Base-by-base conservation (phyloP, 306 rosid species). In the Aeschynomene evenia region DNA sequence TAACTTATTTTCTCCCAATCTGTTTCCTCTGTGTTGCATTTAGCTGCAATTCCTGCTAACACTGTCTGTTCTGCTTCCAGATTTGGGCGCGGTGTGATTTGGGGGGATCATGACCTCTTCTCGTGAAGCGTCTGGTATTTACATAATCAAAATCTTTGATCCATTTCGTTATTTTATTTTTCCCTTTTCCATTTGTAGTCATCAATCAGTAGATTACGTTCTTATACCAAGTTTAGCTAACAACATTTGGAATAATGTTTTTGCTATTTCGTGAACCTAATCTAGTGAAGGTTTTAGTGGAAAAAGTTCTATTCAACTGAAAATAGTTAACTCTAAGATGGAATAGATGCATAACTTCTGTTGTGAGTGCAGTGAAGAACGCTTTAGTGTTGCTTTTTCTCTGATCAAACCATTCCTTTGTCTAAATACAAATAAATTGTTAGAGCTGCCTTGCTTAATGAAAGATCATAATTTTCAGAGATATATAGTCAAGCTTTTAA, bases 91-190 rank as follows among this genome's bases (percentile, higher is more conserved):
- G 0, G 70, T 22, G 40, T 51, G 71, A 53, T 54, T 21, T n/a
- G 19, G 16, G 75, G 70, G 67, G 71, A 72, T 57, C 72, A 79
- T 79, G 83, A 52, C 71, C 63, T 66, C 83, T 73, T 48, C 77
- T 66, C 65, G 66, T 18, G 79, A 73, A 36, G 62, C 67, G 31
- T 51, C 78, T 60, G 83, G 83, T 79, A 79, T 66, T 72, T 60
- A 11, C 65, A n/a, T 16, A n/a, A 21, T 51, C 31, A 50, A 33
- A 48, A 13, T 12, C 11, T 40, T 50, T 50, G 57, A 40, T 66
- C 53, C 53, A 72, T 3, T 58, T 64, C 56, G 45, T 56, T 66
- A 15, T 33, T 51, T 4, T 21, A 1, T 50, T 22, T 22, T 50
- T 58, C 55, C 55, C 40, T 20, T 78, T 57, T 39, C 33, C 11